Percentiles rank a stretch among this genome's conserved stretches.
These are phyloP conservation scores for Dioscorea alata DNA, from an alignment of 106 monocot genomes.

Conservation along the genomic window DNA sequence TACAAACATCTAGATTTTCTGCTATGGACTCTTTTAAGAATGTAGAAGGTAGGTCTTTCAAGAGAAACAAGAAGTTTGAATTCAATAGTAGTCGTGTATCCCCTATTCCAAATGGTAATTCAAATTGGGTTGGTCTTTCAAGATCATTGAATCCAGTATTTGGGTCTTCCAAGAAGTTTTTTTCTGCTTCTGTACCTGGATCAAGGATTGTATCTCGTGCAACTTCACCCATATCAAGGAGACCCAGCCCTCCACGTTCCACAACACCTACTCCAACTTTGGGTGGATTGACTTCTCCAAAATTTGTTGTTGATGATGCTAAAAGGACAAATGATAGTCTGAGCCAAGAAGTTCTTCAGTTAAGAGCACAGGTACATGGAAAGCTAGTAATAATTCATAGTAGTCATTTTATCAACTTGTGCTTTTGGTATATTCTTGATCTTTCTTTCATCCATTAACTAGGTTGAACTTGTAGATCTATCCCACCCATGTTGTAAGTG, in stretches of 20 bases:
- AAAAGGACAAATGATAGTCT: constrained; percentile 47
- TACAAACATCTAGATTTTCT: constrained; percentile 58
- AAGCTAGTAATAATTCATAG: neutral
- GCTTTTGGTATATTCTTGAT: neutral
- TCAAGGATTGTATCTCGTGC: constrained; percentile 95
- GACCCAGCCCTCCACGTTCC: constrained; percentile 81
- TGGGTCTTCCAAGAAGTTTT: constrained; percentile 88
- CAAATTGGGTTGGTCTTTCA: constrained; percentile 63
- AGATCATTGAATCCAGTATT: constrained; percentile 94
- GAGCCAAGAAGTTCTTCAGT: constrained; percentile 65
- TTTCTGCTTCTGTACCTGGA: constrained; percentile 95
- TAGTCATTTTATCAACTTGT: neutral
- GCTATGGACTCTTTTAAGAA: constrained; percentile 86
- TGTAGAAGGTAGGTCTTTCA: constrained; percentile 44
- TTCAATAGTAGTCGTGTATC: constrained; percentile 80
- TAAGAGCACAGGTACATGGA: constrained; percentile 72
- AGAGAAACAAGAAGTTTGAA: constrained; percentile 88
- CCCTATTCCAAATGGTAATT: constrained; percentile 69
- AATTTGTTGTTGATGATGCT: constrained; percentile 45
- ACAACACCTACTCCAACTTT: constrained; percentile 93
- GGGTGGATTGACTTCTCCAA: constrained; percentile 73
- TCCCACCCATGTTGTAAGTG: no score
- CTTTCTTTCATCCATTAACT: no score
- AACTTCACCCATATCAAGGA: constrained; percentile 80
- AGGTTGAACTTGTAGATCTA: no score